Evolutionary conservation across 1,284 basidiomycete genomes (phyloP), one percentile per base, ranked within the genome.

Genomic region (Leccinum fuscescens): DNA sequence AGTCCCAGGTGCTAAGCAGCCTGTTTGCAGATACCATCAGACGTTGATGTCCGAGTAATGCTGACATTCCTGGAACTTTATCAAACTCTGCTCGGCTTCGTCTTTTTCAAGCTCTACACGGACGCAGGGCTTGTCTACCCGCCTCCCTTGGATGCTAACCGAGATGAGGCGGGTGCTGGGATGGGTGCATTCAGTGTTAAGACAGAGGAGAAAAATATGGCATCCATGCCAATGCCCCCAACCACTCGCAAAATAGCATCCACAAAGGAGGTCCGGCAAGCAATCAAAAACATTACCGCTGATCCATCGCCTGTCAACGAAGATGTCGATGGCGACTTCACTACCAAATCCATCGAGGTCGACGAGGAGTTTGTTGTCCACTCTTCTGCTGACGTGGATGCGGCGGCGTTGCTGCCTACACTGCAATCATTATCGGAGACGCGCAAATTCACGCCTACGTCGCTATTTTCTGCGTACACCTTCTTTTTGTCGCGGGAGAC

Each of bases 31-130:
- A 88, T 98, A 61, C 97, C 97, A 7, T 77, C 88, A 54, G 96
- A 99, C 71, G 96, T 99, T 65, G 97, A 99, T 76, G 93, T 98
- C 72, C 90, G 97, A 55, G 96, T 99, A 58, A 97, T 99, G 90
- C 79, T 98, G 67, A 99, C 97, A 11, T 99, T 99, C 83, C 79
- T 99, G 70, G 97, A 99, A 76, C 85, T 99, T 8, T 99, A 99
- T 78, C 96, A 99, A 78, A 99, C 96, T 1, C 79, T 98, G 12
- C 86, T 98, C 51, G 93, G 94, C 17, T 99, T 99, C 70, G 91
- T 96, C 12, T 89, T 98, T 71, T 99, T 94, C 86, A 98, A 98
- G 78, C 85, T 99, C 22, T 99, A 96, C 79, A 90, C 92, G n/a
- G 95, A 98, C 71, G 85, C 86, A 57, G 93, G 93, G 66, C 83